Evolutionary conservation across 2,329 filamentous ascomycete genomes (phyloP), one percentile per base, ranked within the genome.

Genomic region (Aspergillus amoenus): DNA sequence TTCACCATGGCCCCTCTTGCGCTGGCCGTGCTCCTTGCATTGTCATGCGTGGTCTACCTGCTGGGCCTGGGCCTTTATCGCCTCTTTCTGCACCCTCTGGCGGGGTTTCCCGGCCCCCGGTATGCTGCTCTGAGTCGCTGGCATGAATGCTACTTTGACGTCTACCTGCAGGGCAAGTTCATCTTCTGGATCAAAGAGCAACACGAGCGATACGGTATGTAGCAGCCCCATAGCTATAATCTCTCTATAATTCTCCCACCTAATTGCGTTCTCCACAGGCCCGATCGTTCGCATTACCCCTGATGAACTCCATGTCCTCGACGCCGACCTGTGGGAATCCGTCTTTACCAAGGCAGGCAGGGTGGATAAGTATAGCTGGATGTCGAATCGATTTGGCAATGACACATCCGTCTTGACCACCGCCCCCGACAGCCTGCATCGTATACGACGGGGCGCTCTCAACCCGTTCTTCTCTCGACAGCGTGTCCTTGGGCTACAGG

Each of bases 381-480:
- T 61, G 39, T 55, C 58, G 12, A 40, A 55, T 34, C 61, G 61
- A 1, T 63, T 63, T 42, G 55, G 55, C 24, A 63, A 61, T 32
- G 47, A 58, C 11, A 58, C 50, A 5, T 60, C 54, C 3, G 49
- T 56, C 9, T 58, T 66, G 17, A 48, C 67, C 5, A 78, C 76
- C 0, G 62, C 70, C 18, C 64, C 70, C 12, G 72, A 77, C 55
- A 68, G 75, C 34, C 59, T 71, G 12, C 78, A 80, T 57, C 73
- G 75, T 4, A 65, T 68, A n/a, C 70, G 78, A 9, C 73, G 77
- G 22, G 68, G 61, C 5, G 71, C 73, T 1, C 57, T 80, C 37
- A 78, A 73, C 45, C 72, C 72, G 0, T 80, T 78, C 68, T 80
- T 79, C 62, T 76, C 76, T 2, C 70, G 68, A 32, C 68, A 68